These are phyloP conservation scores for Lecanosticta acicola DNA, from an alignment of 2,329 filamentous ascomycete genomes.

Conservation along the genomic window DNA sequence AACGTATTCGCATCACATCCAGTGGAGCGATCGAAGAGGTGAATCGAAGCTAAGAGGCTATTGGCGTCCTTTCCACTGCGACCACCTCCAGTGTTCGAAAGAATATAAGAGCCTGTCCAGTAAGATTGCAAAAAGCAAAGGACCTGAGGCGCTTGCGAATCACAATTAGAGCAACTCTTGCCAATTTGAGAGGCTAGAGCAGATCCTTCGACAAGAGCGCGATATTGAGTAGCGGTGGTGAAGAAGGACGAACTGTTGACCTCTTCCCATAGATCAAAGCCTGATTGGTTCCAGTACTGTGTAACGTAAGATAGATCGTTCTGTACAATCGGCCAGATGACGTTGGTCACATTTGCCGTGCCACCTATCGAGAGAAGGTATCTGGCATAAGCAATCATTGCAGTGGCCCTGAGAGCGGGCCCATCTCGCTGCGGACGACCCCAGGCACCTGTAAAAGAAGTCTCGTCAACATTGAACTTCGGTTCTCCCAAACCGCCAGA, in stretches of 20 bases:
- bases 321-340: slow-evolving; percentile 66
- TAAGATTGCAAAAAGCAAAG: slow-evolving; percentile 70
- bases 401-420: slow-evolving; percentile 67
- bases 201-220: slow-evolving; percentile 59
- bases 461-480: slow-evolving; percentile 63
- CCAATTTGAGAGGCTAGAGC: slow-evolving; percentile 60
- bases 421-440: slow-evolving; percentile 76
- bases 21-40: slow-evolving; percentile 58
- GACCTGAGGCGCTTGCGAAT: slow-evolving; percentile 61
- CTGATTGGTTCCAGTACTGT: slow-evolving; percentile 58
- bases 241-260: slow-evolving; percentile 73
- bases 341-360: slow-evolving; percentile 43
- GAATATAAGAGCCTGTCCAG: slow-evolving; percentile 62
- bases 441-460: slow-evolving; percentile 52
- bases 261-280: slow-evolving; percentile 81
- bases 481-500: slow-evolving; percentile 60
- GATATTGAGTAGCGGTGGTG: slow-evolving; percentile 64
- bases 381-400: slow-evolving; percentile 65
- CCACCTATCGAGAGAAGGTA: slow-evolving; percentile 52
- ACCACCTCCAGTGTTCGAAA: slow-evolving; percentile 61
- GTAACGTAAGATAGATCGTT: slow-evolving; percentile 73
- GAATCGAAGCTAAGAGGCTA: slow-evolving; percentile 51
- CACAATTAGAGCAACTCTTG: slow-evolving; percentile 55
- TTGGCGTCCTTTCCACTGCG: slow-evolving; percentile 68
- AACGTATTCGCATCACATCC: slow-evolving; percentile 66